Evolutionary conservation across 1,139 yeast genomes (phyloP).

Genomic region (Blastobotrys niveus): DNA sequence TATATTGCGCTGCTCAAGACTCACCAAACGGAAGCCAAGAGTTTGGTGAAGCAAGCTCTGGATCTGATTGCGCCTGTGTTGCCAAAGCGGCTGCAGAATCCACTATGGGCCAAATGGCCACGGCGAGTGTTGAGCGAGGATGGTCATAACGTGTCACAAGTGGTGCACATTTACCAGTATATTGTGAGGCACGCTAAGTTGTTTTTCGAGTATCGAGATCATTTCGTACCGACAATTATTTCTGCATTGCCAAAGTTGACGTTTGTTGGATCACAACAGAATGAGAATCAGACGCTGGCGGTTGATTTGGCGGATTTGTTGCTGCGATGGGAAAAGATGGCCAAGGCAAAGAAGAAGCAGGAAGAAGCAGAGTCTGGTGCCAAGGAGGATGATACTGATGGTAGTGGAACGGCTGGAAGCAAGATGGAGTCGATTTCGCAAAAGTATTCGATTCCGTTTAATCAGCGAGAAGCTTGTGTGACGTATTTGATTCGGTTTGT

Average conservation of each 20-base stretch:
- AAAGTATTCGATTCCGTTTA: slow-evolving; percentile 59
- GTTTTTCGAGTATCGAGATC: slow-evolving; percentile 82
- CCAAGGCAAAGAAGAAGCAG: slow-evolving; percentile 29
- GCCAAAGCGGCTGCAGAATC: slow-evolving; percentile 60
- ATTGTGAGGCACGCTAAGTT: slow-evolving; percentile 80
- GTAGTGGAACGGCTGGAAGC: no score
- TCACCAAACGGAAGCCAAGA: slow-evolving; percentile 79
- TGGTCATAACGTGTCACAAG: slow-evolving; percentile 76
- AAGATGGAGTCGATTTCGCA: slow-evolving; percentile 18
- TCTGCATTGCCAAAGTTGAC: slow-evolving; percentile 95
- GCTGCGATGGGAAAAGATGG: slow-evolving; percentile 68
- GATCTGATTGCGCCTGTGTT: slow-evolving; percentile 87
- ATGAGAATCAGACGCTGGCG: slow-evolving; percentile 79
- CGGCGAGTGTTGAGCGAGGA: slow-evolving; percentile 88
- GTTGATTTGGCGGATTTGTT: slow-evolving; percentile 85
- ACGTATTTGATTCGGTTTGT: slow-evolving; percentile 84
- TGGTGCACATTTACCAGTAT: slow-evolving; percentile 82
- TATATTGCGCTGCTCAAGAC: slow-evolving; percentile 85
- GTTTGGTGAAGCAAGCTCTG: slow-evolving; percentile 78
- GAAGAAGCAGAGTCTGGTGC: slow-evolving; percentile 18
- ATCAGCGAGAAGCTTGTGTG: slow-evolving; percentile 86
- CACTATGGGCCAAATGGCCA: slow-evolving; percentile 94
- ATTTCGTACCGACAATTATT: slow-evolving; percentile 80
- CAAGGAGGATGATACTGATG: slow-evolving; percentile 20
- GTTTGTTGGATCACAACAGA: slow-evolving; percentile 68